Evolutionary conservation across 495 filamentous ascomycete species (phyloP).

Genomic region (Penicillium subrubescens): DNA sequence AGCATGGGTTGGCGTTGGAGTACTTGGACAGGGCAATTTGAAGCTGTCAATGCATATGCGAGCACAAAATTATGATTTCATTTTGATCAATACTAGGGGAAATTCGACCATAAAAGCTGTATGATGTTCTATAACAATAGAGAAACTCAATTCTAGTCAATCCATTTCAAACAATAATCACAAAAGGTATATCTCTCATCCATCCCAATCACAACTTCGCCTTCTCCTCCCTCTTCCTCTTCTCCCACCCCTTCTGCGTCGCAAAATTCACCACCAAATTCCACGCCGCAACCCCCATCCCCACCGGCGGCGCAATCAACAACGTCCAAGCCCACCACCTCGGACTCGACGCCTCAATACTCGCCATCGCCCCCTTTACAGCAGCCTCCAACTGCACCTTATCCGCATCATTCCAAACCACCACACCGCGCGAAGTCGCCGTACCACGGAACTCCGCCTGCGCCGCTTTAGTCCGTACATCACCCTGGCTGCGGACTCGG

Average conservation of each 20-base stretch:
- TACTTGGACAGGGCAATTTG: background rate
- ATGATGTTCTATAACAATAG: background rate
- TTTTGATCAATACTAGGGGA: background rate
- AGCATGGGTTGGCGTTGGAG: constrained; percentile 19
- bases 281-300: constrained; percentile 63
- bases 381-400: constrained; percentile 65
- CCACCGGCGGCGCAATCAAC: constrained; percentile 71
- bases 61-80: background rate
- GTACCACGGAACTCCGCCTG: constrained; percentile 64
- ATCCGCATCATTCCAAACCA: constrained; percentile 85
- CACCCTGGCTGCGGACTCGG: constrained; percentile 79
- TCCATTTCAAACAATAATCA: background rate
- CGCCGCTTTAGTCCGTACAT: constrained; percentile 77
- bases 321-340: constrained; percentile 80
- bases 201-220: constrained; percentile 56
- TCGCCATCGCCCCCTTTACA: constrained; percentile 61
- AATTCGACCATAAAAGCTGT: background rate
- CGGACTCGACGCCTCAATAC: constrained; percentile 64
- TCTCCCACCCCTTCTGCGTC: constrained; percentile 69
- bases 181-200: constrained; percentile 5
- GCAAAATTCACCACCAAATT: constrained; percentile 66
- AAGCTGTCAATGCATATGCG: background rate
- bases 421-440: constrained; percentile 60
- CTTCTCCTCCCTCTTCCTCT: constrained; percentile 65
- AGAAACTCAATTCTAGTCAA: background rate